Conservation (phyloP, 2,329 filamentous ascomycete genomes). For the Coniochaeta sp. region DNA sequence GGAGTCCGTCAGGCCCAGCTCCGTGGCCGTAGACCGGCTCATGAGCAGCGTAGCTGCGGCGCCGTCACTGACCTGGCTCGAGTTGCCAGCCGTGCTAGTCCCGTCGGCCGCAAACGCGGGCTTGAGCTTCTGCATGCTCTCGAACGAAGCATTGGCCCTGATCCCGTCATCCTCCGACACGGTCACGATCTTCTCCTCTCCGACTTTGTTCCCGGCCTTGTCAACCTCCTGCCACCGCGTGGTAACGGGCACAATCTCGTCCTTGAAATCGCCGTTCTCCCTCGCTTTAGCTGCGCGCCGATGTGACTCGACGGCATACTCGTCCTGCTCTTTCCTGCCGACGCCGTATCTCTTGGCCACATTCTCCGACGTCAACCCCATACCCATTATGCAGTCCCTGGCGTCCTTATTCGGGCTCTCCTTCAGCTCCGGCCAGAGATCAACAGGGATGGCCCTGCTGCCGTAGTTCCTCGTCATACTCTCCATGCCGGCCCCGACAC, state of each 20-base stretch:
- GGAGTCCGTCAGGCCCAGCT: conserved; percentile 56
- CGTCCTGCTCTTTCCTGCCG: conserved; percentile 70
- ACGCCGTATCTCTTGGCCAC: conserved; percentile 74
- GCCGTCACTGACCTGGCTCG: conserved; percentile 79
- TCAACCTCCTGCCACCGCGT: conserved; percentile 57
- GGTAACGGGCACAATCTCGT: conserved; percentile 73
- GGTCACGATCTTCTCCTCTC: conserved; percentile 53
- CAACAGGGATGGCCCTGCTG: conserved; percentile 71
- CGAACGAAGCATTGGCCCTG: conserved; percentile 56
- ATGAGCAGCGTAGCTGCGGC: conserved; percentile 80
- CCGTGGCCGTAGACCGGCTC: conserved; percentile 70
- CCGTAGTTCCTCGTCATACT: conserved; percentile 94
- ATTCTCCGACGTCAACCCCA: conserved; percentile 88
- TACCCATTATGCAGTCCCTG: conserved; percentile 84
- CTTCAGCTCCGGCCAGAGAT: conserved; percentile 69
- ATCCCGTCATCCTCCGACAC: conserved; percentile 81
- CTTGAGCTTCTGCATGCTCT: conserved; percentile 73
- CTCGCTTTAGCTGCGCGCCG: conserved; percentile 65
- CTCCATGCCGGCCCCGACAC: conserved; percentile 88
- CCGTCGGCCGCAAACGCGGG: conserved; percentile 75
- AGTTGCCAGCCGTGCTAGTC: conserved; percentile 78
- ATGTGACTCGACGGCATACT: conserved; percentile 71
- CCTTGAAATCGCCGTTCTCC: conserved; percentile 61
- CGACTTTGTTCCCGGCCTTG: conserved; percentile 27
- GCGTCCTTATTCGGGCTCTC: conserved; percentile 60